Evolutionary conservation across 2,329 filamentous ascomycete species (phyloP).

Genomic region (Verticillium dahliae): DNA sequence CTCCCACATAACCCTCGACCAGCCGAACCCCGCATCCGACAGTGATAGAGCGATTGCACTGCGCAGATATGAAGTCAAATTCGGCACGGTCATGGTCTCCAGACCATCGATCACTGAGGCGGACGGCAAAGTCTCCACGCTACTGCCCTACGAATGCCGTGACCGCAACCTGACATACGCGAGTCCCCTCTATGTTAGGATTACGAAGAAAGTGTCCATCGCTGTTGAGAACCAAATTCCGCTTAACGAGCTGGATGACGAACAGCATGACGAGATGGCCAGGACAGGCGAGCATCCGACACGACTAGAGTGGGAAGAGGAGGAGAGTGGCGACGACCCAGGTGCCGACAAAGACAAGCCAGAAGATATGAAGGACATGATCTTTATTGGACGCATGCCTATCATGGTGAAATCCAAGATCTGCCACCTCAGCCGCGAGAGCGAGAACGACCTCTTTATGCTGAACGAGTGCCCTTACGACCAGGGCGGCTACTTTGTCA

Average conservation of each 20-base stretch:
- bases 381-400: slow-evolving; percentile 92
- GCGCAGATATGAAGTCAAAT: slow-evolving; percentile 90
- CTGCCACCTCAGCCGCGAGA: slow-evolving; percentile 78
- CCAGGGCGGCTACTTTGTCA: slow-evolving; percentile 97
- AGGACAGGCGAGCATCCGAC: slow-evolving; percentile 52
- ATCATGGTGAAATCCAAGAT: slow-evolving; percentile 98
- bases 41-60: slow-evolving; percentile 77
- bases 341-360: slow-evolving; percentile 44
- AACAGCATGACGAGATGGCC: slow-evolving; percentile 49
- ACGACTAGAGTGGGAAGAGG: slow-evolving; percentile 54
- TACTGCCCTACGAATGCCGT: slow-evolving; percentile 91
- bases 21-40: slow-evolving; percentile 72
- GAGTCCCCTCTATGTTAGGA: slow-evolving; percentile 81
- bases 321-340: slow-evolving; percentile 43
- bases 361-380: slow-evolving; percentile 58
- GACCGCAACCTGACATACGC: slow-evolving; percentile 94
- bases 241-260: slow-evolving; percentile 61
- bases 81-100: slow-evolving; percentile 83
- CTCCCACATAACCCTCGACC: slow-evolving; percentile 84
- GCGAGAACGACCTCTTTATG: slow-evolving; percentile 79
- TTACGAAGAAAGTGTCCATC: slow-evolving; percentile 77
- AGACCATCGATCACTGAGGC: slow-evolving; percentile 89
- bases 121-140: slow-evolving; percentile 77
- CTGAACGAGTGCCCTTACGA: slow-evolving; percentile 98
- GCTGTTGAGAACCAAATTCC: slow-evolving; percentile 70